A percentile compares a stretch with the other conserved stretches of the same genome.
Conservation (phyloP, 495 filamentous ascomycete species). For the Lophiostoma macrostomum region DNA sequence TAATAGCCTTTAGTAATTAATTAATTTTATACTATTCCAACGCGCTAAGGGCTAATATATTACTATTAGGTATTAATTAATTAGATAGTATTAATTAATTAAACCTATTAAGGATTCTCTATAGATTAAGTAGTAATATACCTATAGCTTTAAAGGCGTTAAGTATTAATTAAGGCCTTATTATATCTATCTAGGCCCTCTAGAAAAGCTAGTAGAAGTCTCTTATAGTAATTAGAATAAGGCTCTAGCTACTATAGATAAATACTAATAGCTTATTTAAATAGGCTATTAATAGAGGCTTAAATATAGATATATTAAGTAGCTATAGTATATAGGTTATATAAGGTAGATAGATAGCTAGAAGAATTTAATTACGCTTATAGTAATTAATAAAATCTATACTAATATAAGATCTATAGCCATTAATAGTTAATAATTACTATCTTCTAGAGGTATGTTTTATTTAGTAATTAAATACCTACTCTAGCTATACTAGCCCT, state of each 20-base stretch:
- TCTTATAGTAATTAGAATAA: neutral
- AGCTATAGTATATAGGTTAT: neutral
- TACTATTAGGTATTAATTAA: too few relatives aligned
- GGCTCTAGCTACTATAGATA: neutral
- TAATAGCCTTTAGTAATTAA: too few relatives aligned
- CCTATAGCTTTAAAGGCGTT: neutral
- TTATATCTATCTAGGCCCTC: neutral
- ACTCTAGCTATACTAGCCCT: neutral
- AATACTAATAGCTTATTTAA: neutral
- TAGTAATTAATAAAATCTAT: neutral
- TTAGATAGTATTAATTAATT: too few relatives aligned
- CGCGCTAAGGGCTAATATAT: too few relatives aligned
- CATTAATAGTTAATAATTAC: neutral
- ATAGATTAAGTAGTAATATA: neutral
- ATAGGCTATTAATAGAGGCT: neutral
- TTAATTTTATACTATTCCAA: too few relatives aligned
- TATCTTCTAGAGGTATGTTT: neutral
- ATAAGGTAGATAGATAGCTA: neutral
- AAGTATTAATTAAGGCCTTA: neutral
- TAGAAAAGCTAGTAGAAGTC: slow-evolving; percentile 2
- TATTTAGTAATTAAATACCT: neutral
- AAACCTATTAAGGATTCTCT: neutral
- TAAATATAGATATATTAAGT: neutral
- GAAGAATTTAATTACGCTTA: neutral
- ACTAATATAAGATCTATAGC: neutral